Conservation (phyloP, 176 grass and related monocot species). For the Guadua angustifolia region DNA sequence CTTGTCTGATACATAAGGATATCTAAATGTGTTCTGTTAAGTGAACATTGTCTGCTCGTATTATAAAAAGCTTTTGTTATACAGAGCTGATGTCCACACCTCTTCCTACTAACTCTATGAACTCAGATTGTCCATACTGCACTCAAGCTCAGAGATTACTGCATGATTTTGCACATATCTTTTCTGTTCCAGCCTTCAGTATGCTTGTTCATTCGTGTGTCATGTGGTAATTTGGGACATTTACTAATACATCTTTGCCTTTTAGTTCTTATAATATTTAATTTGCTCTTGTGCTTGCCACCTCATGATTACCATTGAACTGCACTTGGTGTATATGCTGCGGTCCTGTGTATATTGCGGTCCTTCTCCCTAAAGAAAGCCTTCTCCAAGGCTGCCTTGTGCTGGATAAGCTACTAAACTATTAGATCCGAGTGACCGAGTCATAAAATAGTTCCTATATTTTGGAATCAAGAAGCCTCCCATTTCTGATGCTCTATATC, state of each 20-base stretch:
- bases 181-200: conserved; percentile 11
- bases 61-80: background rate
- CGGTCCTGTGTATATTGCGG: no score
- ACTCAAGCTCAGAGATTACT: conserved; percentile 15
- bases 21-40: background rate
- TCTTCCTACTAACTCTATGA: conserved; percentile 12
- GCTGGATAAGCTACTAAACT: background rate
- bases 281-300: background rate
- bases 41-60: background rate
- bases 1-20: background rate
- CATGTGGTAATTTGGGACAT: background rate
- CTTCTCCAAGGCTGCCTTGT: background rate
- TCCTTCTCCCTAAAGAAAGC: background rate
- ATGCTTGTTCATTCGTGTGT: background rate
- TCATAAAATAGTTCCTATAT: background rate
- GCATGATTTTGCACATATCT: background rate
- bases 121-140: background rate
- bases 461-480: background rate
- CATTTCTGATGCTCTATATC: conserved; percentile 25
- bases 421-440: background rate
- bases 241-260: background rate
- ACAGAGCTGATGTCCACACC: background rate
- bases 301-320: background rate
- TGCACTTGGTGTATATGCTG: background rate
- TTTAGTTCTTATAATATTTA: conserved; percentile 5